These are phyloP conservation scores for Ceratobasidium sp. DNA, from an alignment of 1,284 basidiomycete species.

Conservation along the genomic window DNA sequence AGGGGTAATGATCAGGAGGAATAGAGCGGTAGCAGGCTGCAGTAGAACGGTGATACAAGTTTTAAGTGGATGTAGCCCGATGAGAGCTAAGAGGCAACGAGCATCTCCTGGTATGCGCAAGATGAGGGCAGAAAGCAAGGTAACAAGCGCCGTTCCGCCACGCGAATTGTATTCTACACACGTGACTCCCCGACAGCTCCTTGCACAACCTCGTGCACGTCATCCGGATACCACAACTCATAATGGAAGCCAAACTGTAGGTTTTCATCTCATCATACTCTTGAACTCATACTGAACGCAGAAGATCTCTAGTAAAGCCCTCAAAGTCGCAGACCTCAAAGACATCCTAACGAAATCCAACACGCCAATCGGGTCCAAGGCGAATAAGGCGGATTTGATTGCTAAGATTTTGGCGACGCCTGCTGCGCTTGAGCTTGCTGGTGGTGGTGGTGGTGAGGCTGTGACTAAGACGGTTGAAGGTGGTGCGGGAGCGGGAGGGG, in stretches of 20 bases:
- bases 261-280: slow-evolving; percentile 45
- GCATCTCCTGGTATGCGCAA: neutral
- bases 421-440: slow-evolving; percentile 66
- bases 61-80: neutral
- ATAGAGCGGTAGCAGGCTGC: no score
- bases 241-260: slow-evolving; percentile 68
- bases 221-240: slow-evolving; percentile 40
- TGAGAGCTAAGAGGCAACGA: neutral
- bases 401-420: slow-evolving; percentile 68
- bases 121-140: neutral
- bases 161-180: neutral
- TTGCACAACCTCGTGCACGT: neutral
- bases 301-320: slow-evolving; percentile 62
- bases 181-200: neutral
- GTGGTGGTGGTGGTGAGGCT: slow-evolving; percentile 59
- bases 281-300: slow-evolving; percentile 42
- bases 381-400: slow-evolving; percentile 76
- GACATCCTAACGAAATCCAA: slow-evolving; percentile 69
- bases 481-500: slow-evolving; percentile 6
- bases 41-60: neutral
- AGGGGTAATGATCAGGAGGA: no score
- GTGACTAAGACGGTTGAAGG: neutral
- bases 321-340: slow-evolving; percentile 79
- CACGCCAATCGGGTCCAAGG: slow-evolving; percentile 66
- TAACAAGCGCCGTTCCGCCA: slow-evolving; percentile 13